Percentiles rank a stretch among this genome's conserved stretches.
These are phyloP conservation scores for Pseudoturritis turrita DNA, from an alignment of 345 rosid species.

Conservation along the genomic window DNA sequence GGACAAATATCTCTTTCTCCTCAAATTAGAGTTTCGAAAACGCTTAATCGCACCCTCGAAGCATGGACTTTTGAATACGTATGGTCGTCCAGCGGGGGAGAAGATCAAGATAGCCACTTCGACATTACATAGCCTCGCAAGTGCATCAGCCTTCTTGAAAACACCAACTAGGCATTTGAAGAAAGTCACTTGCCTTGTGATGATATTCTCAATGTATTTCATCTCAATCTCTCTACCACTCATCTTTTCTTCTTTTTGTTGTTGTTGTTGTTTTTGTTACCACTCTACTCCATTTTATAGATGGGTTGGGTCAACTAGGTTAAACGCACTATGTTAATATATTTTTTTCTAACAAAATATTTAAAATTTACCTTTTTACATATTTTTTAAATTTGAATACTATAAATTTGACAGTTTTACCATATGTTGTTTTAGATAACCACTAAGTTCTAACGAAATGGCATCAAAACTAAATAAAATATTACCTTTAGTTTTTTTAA, in stretches of 20 bases:
- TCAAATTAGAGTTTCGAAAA: background rate
- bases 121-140: conserved; percentile 38
- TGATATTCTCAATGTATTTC: conserved; percentile 32
- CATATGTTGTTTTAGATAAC: background rate
- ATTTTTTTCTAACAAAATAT: background rate
- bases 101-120: conserved; percentile 33
- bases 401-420: background rate
- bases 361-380: background rate
- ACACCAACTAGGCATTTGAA: conserved; percentile 36
- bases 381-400: background rate
- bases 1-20: background rate
- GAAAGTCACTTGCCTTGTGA: conserved; percentile 40
- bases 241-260: conserved; percentile 12
- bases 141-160: conserved; percentile 43
- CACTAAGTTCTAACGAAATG: background rate
- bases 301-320: background rate
- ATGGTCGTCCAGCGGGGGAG: conserved; percentile 35
- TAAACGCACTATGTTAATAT: background rate
- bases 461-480: background rate
- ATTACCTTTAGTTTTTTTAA: too few species aligned
- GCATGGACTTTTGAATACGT: conserved; percentile 38
- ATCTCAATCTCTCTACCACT: conserved; percentile 42
- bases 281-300: background rate
- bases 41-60: conserved; percentile 26
- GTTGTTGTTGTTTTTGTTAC: background rate